A percentile compares a stretch with the other conserved stretches of the same genome.
phyloP scores from a whole-genome alignment of 176 grass and related monocot species.

The Bromus sterilis region DNA sequence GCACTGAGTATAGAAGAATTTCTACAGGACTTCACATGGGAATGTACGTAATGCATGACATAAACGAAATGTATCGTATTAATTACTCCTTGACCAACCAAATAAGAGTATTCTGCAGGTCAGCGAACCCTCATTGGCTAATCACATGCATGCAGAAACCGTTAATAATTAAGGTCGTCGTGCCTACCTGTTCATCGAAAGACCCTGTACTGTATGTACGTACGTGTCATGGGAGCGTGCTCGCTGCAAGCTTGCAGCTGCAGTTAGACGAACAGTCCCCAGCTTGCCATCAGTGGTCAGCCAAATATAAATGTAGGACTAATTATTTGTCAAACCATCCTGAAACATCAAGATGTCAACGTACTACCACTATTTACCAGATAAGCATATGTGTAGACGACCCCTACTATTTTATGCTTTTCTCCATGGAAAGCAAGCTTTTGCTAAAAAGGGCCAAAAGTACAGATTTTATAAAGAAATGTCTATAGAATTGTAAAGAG shows the following conservation, averaged over 20 bases:
- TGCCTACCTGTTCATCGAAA: not conserved
- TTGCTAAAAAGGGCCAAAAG: not conserved
- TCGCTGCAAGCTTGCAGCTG: not conserved
- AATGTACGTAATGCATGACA: not conserved
- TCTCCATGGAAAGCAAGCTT: not conserved
- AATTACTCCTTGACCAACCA: constrained; percentile 5
- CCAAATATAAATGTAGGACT: constrained; percentile 1
- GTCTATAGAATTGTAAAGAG: not conserved
- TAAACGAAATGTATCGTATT: not conserved
- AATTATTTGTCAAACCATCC: not conserved
- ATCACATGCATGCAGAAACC: not conserved
- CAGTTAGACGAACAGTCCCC: not conserved
- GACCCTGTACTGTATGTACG: not conserved
- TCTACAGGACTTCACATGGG: not conserved
- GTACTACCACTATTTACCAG: not conserved
- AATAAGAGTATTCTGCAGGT: not conserved
- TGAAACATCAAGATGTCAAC: constrained; percentile 16
- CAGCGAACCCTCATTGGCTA: constrained; percentile 22
- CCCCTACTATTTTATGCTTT: not conserved
- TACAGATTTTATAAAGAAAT: not conserved
- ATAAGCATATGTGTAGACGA: not conserved
- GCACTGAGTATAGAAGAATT: not conserved
- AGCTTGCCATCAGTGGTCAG: not conserved
- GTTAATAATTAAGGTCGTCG: not conserved
- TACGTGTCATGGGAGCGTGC: constrained; percentile 1